Evolutionary conservation across 2,329 filamentous ascomycete species (phyloP), one percentile per base, ranked within the genome.

Genomic region (Apiospora pterosperma): DNA sequence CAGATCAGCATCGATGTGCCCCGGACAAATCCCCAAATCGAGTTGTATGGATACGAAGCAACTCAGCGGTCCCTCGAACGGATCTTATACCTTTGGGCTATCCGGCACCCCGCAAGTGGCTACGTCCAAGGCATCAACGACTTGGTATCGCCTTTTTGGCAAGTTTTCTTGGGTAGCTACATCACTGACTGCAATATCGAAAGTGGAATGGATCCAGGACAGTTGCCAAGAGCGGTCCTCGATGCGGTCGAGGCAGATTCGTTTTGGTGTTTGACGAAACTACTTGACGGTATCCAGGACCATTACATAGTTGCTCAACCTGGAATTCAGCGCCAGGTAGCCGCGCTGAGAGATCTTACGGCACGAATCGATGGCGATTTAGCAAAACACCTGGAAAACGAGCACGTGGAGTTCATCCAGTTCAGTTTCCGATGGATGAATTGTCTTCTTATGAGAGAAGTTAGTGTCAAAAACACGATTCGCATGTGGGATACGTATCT

Each of bases 361-460:
- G 91, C 92, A 62, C 86, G 96, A 64, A 99, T 99, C 69, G 95
- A 98, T 75, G 87, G 87, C 34, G 85, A 85, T 4, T 81, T 99
- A 59, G 92, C 94, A 3, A 96, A 92, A 71, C 96, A 99, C 75
- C 83, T 99, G 44, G 93, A 97, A 75, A 86, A 86, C 28, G 93
- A 98, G 77, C 90, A 93, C 36, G 93, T 99, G 34, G 96, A 99
- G 76, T 99, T 99, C 74, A 99, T 99, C 73, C 96, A 99, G 75
- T 99, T 99, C 79, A 97, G 93, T 78, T 99, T 99, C 76, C 87
- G 96, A 64, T 99, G 96, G 96, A 99, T 99, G 96, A 99, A 99
- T 74, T 99, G 96, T 77, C 86, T 99, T 62, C 83, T 99, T 69
- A 99, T 99, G 96, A 88, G 96, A 68, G 96, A 99, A 80, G 92